These are phyloP conservation scores for Lignosus rhinocerotis DNA, from an alignment of 1,284 basidiomycete species.

Conservation along the genomic window DNA sequence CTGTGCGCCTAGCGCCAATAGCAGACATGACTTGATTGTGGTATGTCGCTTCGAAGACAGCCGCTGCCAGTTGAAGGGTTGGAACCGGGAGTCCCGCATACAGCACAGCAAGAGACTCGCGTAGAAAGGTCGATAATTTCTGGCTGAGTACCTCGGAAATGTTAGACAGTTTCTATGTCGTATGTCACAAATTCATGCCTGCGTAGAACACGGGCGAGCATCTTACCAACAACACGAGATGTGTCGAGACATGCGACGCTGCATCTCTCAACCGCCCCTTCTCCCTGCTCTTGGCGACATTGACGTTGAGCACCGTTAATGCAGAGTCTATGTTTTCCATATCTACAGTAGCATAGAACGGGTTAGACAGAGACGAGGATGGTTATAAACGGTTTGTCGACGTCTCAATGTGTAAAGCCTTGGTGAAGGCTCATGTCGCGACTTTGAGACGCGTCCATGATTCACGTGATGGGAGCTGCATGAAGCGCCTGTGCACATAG, in stretches of 20 bases:
- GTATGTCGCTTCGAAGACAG: conserved; percentile 30
- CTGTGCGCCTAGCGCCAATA: conserved; percentile 18
- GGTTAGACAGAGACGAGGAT: background rate
- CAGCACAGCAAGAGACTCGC: conserved; percentile 29
- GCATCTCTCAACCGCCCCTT: conserved; percentile 3
- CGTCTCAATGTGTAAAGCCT: background rate
- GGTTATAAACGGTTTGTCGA: background rate
- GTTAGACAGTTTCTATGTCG: conserved; percentile 25
- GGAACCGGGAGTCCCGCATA: conserved; percentile 28
- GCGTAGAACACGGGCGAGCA: background rate
- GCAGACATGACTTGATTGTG: conserved; percentile 31
- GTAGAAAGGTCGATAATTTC: conserved; percentile 27
- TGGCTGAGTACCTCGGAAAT: conserved; percentile 21
- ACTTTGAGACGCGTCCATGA: background rate
- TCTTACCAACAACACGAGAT: conserved; percentile 30
- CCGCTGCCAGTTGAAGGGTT: conserved; percentile 30
- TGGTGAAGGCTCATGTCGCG: background rate
- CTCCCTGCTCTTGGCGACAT: conserved; percentile 18
- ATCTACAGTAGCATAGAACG: background rate
- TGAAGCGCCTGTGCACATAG: conserved; percentile 1
- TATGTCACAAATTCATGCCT: background rate
- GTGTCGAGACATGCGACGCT: conserved; percentile 16
- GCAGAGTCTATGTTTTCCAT: conserved; percentile 6
- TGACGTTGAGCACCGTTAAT: conserved; percentile 7
- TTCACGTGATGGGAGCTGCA: background rate